Conservation (phyloP, 2,329 filamentous ascomycete genomes). For the Rutstroemia sp. region DNA sequence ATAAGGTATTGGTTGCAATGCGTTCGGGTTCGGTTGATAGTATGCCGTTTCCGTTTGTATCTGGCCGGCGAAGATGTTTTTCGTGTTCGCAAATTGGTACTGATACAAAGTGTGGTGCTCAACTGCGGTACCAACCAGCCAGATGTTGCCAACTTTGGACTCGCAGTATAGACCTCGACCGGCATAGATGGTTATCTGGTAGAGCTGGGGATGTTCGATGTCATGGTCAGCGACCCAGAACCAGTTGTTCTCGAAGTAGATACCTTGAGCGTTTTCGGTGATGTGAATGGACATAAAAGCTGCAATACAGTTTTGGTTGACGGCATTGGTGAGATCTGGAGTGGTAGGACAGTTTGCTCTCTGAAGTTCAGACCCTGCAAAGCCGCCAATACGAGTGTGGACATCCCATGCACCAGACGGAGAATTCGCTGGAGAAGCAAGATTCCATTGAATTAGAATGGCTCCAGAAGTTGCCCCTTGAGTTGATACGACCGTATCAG, state of each 20-base stretch:
- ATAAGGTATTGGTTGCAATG: not conserved
- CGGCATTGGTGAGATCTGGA: conserved; percentile 27
- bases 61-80: conserved; percentile 21
- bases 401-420: conserved; percentile 42
- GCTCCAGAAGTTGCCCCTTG: conserved; percentile 56
- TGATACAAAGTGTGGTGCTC: conserved; percentile 48
- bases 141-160: conserved; percentile 38
- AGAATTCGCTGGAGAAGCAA: conserved; percentile 43
- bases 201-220: conserved; percentile 34
- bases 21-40: conserved; percentile 6
- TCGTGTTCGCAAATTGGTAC: conserved; percentile 38
- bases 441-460: conserved; percentile 60
- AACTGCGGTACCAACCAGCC: conserved; percentile 39
- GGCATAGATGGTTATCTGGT: conserved; percentile 46
- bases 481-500: conserved; percentile 49
- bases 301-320: conserved; percentile 29
- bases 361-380: conserved; percentile 26
- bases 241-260: conserved; percentile 43
- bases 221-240: conserved; percentile 41
- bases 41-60: conserved; percentile 23
- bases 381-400: conserved; percentile 35
- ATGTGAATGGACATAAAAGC: conserved; percentile 31
- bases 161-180: conserved; percentile 43
- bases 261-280: conserved; percentile 33
- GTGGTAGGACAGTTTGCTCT: conserved; percentile 44